Evolutionary conservation across 2,329 filamentous ascomycete genomes (phyloP), one percentile per base, ranked within the genome.

Genomic region (Raffaelea deltoideospora): DNA sequence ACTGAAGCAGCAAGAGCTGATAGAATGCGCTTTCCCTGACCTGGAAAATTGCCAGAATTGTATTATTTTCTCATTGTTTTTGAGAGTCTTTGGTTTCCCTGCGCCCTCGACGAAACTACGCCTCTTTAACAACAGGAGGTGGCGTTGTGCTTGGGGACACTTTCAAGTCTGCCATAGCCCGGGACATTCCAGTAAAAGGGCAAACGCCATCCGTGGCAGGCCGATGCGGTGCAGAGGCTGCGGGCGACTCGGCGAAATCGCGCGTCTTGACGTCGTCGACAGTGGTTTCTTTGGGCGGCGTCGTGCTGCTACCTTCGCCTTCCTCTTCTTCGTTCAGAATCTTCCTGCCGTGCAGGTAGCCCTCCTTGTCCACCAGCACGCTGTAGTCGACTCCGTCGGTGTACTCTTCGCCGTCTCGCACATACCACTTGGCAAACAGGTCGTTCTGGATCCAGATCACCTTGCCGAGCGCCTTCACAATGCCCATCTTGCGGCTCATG

Each of bases 361-460:
- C 76, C 49, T 81, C 77, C 36, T 62, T 58, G 50, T 79, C 74
- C 19, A 46, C 40, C 5, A 45, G 39, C 20, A 65, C 57, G 13
- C 65, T 58, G 33, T 63, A 61, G 37, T 63, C 61, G 11, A 62
- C 58, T 14, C 57, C 57, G 1, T 56, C 49, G 21, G 55, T 53
- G 44, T 62, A 72, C 53, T 83, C 79, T 26, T 76, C 69, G 34
- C 76, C 76, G 45, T 82, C 76, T 24, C 69, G 64, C 26, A 82
- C 71, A 48, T 85, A 81, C 77, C 80, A 87, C 53, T 79, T 81
- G n/a, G 81, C 79, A 53, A 88, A 82, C 22, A 88, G 64, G 54
- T 88, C 82, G 51, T 88, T 88, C 56, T 88, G 83, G 46, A 88
- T 86, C 81, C 82, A 88, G 45, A 88, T 77, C 20, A 88, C 76